Conservation (phyloP, 352 stramenopile genomes). For the Phytophthora europaea region DNA sequence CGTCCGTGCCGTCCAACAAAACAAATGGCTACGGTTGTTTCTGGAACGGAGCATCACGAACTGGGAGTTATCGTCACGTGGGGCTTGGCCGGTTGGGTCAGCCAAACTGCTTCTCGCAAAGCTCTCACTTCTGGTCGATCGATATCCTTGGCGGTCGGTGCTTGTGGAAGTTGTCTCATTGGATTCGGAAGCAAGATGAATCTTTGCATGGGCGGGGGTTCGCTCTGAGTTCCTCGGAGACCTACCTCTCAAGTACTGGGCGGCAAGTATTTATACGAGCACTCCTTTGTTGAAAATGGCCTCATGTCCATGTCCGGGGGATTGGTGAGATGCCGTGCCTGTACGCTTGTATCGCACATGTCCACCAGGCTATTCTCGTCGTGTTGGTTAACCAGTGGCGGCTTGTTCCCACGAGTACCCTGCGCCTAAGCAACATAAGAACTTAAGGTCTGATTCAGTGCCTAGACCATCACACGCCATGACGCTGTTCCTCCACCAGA, state of each 20-base stretch:
- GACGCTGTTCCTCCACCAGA: background rate
- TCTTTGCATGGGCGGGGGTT: background rate
- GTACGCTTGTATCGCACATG: background rate
- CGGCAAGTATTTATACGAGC: background rate
- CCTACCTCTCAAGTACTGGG: background rate
- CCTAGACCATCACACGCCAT: background rate
- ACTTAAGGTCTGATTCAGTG: constrained; percentile 1
- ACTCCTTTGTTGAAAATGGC: background rate
- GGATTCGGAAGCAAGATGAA: background rate
- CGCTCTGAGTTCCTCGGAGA: background rate
- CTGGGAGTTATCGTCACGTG: background rate
- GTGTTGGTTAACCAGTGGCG: background rate
- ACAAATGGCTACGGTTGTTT: background rate
- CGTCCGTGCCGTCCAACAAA: background rate
- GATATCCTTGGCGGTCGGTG: background rate
- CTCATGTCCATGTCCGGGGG: background rate
- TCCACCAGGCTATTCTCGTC: background rate
- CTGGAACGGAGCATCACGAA: background rate
- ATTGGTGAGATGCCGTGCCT: background rate
- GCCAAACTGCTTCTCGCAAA: too few species aligned
- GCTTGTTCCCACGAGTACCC: background rate
- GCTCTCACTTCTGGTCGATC: too few species aligned
- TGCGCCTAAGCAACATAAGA: constrained; percentile 24
- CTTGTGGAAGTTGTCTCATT: background rate
- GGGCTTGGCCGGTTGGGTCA: too few species aligned